A percentile compares a stretch with the other conserved stretches of the same genome.
Evolutionary conservation across 2,329 filamentous ascomycete species (phyloP).

Genomic region (Fusarium napiforme): DNA sequence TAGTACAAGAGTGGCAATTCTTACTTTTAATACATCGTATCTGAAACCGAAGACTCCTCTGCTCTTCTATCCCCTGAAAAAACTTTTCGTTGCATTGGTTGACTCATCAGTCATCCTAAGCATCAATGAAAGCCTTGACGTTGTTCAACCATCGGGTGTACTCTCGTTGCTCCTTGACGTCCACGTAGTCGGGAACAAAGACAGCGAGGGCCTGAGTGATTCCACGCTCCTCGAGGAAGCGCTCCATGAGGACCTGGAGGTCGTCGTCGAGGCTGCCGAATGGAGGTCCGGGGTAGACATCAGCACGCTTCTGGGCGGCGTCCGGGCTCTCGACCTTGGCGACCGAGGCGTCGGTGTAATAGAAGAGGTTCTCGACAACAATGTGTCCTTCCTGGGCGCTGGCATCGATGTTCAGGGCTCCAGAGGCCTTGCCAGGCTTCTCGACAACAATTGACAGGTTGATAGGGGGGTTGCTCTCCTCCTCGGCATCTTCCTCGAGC

Average conservation of each 20-base stretch:
- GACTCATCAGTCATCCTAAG: slow-evolving; percentile 55
- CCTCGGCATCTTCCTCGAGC: slow-evolving; percentile 62
- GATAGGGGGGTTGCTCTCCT: slow-evolving; percentile 76
- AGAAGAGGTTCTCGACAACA: slow-evolving; percentile 89
- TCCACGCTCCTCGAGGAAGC: slow-evolving; percentile 93
- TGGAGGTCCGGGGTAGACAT: slow-evolving; percentile 88
- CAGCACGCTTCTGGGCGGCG: slow-evolving; percentile 78
- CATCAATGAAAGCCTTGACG: slow-evolving; percentile 86
- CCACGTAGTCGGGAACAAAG: slow-evolving; percentile 96
- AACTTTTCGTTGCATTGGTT: neutral
- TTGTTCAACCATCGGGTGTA: slow-evolving; percentile 91
- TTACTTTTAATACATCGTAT: slow-evolving; percentile 36
- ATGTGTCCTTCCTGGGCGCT: slow-evolving; percentile 87
- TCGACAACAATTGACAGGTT: slow-evolving; percentile 88
- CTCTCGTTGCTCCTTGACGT: slow-evolving; percentile 98
- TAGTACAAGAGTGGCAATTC: slow-evolving; percentile 47
- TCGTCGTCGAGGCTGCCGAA: slow-evolving; percentile 97
- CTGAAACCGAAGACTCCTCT: slow-evolving; percentile 20
- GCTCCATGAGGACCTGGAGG: slow-evolving; percentile 89
- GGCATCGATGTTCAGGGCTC: slow-evolving; percentile 87
- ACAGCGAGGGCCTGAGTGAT: slow-evolving; percentile 86
- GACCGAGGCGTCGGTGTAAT: slow-evolving; percentile 81
- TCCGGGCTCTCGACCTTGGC: slow-evolving; percentile 82
- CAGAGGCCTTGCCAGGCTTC: slow-evolving; percentile 76
- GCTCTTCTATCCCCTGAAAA: slow-evolving; percentile 18